Evolutionary conservation across 108 stramenopile genomes (phyloP).

Genomic region (Nitzschia inconspicua): DNA sequence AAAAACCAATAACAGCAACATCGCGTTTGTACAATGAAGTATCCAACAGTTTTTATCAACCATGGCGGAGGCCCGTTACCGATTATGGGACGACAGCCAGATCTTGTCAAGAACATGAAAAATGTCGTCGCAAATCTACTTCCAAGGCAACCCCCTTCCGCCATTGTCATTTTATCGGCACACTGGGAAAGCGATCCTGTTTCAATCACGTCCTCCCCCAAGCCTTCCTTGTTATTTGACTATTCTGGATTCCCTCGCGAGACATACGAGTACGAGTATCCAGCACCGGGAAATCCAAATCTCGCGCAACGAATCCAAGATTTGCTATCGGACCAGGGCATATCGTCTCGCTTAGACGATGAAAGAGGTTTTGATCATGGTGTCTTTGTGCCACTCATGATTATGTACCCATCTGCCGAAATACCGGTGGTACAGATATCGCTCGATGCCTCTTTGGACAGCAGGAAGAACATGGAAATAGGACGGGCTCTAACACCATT

Average conservation of each 20-base stretch:
- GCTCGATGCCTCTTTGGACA: conserved; percentile 35
- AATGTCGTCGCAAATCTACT: conserved; percentile 7
- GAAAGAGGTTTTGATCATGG: conserved; percentile 85
- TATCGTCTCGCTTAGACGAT: conserved; percentile 28
- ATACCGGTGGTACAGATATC: conserved; percentile 78
- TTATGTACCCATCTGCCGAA: conserved; percentile 74
- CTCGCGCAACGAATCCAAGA: conserved; percentile 45
- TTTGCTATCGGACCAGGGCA: conserved; percentile 26
- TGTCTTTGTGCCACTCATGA: conserved; percentile 79
- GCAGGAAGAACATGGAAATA: conserved; percentile 43
- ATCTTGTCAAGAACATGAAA: conserved; percentile 33
- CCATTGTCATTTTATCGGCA: conserved; percentile 41
- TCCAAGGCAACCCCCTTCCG: conserved; percentile 12
- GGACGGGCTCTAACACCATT: conserved; percentile 63
- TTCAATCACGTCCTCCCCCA: conserved; percentile 19
- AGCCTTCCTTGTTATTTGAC: conserved; percentile 61
- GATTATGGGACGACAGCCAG: conserved; percentile 34
- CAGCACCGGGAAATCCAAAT: conserved; percentile 53
- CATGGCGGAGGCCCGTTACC: conserved; percentile 52
- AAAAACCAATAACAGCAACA: too few relatives aligned
- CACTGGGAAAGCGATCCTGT: conserved; percentile 43
- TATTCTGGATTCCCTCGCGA: conserved; percentile 79
- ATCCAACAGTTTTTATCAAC: conserved; percentile 40
- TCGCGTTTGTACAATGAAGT: conserved; percentile 14
- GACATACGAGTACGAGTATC: conserved; percentile 69